Evolutionary conservation across 2,329 filamentous ascomycete genomes (phyloP).

Genomic region (Huntiella savannae): DNA sequence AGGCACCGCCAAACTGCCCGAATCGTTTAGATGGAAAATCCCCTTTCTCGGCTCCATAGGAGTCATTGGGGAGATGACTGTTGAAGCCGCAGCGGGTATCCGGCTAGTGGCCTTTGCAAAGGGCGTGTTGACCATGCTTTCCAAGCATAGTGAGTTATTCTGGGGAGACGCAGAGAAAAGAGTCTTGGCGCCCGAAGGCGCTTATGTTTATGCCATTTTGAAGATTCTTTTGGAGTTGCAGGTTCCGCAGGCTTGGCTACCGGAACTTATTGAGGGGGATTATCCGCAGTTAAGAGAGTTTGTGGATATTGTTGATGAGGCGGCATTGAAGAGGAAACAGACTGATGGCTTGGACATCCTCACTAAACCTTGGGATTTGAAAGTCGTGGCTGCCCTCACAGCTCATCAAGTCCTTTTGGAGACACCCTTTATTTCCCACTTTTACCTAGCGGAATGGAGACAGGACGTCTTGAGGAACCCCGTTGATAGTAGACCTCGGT

Average conservation of each 20-base stretch:
- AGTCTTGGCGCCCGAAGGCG: conserved; percentile 39
- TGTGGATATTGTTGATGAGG: conserved; percentile 3
- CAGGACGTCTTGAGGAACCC: conserved; percentile 14
- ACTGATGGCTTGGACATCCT: background rate
- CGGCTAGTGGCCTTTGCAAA: conserved; percentile 53
- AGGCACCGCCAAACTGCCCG: conserved; percentile 16
- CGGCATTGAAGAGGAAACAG: background rate
- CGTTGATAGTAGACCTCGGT: background rate
- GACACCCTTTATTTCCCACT: conserved; percentile 17
- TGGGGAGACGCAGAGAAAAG: conserved; percentile 8
- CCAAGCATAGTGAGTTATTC: conserved; percentile 12
- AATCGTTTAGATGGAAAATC: conserved; percentile 22
- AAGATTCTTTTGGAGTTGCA: conserved; percentile 43
- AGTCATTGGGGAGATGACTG: conserved; percentile 44
- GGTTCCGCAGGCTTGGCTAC: conserved; percentile 28
- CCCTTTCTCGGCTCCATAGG: conserved; percentile 26
- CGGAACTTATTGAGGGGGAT: conserved; percentile 15
- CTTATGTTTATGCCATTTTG: conserved; percentile 62
- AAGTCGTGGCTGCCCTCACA: conserved; percentile 17
- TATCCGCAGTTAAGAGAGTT: conserved; percentile 14
- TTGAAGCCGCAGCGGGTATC: conserved; percentile 56
- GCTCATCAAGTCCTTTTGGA: conserved; percentile 18
- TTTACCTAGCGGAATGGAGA: conserved; percentile 16
- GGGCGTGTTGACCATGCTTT: conserved; percentile 44
- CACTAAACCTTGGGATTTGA: background rate